Evolutionary conservation across 108 stramenopile genomes (phyloP).

Genomic region (Fragilaria radians): DNA sequence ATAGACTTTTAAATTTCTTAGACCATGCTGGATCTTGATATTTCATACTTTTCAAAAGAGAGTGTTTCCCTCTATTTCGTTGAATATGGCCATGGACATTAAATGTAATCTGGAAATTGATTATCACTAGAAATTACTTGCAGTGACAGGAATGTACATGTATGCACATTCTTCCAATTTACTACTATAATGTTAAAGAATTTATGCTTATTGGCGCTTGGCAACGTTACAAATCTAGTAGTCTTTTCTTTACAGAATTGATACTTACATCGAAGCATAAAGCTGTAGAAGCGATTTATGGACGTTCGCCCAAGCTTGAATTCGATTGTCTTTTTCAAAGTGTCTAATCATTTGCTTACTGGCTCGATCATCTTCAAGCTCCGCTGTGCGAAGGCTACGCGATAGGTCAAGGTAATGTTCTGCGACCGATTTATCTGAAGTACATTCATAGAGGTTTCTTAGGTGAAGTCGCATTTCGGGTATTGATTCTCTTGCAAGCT

Average conservation of each 20-base stretch:
- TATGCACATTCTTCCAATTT: no score
- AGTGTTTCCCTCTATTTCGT: no score
- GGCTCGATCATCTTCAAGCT: conserved; percentile 13
- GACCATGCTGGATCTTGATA: not conserved
- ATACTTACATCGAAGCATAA: not conserved
- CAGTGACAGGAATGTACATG: no score
- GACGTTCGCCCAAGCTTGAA: conserved; percentile 8
- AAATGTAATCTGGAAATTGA: no score
- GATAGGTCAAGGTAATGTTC: conserved; percentile 12
- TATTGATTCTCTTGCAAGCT: conserved; percentile 1
- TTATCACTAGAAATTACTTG: no score
- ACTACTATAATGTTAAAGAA: no score
- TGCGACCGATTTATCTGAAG: conserved; percentile 4
- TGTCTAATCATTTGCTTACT: not conserved
- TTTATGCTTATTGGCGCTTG: not conserved
- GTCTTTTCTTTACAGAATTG: conserved; percentile 3
- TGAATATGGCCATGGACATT: no score
- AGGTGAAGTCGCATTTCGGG: conserved; percentile 8
- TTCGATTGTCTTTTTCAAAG: not conserved
- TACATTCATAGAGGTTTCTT: conserved; percentile 9
- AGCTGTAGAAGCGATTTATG: not conserved
- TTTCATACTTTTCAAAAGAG: not conserved
- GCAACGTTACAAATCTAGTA: not conserved
- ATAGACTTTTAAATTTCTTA: no score
- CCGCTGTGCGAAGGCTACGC: conserved; percentile 17